A percentile compares a stretch with the other conserved stretches of the same genome.
These are phyloP conservation scores for Naganishia sp. DNA, from an alignment of 1,284 basidiomycete genomes.

Conservation along the genomic window DNA sequence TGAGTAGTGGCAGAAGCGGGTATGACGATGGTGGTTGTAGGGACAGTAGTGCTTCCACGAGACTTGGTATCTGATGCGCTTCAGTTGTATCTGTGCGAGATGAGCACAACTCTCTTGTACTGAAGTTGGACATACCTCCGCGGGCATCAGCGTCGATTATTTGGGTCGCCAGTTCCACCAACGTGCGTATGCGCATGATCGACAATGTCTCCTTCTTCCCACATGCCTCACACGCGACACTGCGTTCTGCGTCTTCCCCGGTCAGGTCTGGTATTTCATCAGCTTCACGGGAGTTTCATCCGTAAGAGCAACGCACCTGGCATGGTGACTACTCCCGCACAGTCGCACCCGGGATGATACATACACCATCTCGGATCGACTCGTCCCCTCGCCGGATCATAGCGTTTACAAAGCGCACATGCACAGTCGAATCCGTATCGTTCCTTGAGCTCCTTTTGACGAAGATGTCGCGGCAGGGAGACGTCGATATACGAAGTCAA, in stretches of 20 bases:
- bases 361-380: slow-evolving; percentile 69
- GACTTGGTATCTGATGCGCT: slow-evolving; percentile 42
- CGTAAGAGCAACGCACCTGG: slow-evolving; percentile 34
- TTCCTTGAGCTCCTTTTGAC: slow-evolving; percentile 64
- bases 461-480: slow-evolving; percentile 63
- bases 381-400: slow-evolving; percentile 31
- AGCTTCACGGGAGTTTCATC: not conserved
- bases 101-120: slow-evolving; percentile 55
- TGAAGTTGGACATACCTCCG: slow-evolving; percentile 55
- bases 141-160: slow-evolving; percentile 7
- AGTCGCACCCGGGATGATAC: slow-evolving; percentile 39
- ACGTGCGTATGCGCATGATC: not conserved
- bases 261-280: not conserved
- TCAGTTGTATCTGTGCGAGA: slow-evolving; percentile 18
- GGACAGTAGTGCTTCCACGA: slow-evolving; percentile 68
- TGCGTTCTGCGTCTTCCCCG: not conserved
- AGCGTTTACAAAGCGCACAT: slow-evolving; percentile 63
- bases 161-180: not conserved
- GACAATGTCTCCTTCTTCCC: not conserved
- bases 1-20: slow-evolving; percentile 72
- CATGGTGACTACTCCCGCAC: slow-evolving; percentile 34
- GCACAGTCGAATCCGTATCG: slow-evolving; percentile 79
- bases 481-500: slow-evolving; percentile 83
- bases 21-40: slow-evolving; percentile 57
- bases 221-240: not conserved